A percentile compares a stretch with the other conserved stretches of the same genome.
Conservation (phyloP, 345 rosid species). For the Aquilaria malaccensis region DNA sequence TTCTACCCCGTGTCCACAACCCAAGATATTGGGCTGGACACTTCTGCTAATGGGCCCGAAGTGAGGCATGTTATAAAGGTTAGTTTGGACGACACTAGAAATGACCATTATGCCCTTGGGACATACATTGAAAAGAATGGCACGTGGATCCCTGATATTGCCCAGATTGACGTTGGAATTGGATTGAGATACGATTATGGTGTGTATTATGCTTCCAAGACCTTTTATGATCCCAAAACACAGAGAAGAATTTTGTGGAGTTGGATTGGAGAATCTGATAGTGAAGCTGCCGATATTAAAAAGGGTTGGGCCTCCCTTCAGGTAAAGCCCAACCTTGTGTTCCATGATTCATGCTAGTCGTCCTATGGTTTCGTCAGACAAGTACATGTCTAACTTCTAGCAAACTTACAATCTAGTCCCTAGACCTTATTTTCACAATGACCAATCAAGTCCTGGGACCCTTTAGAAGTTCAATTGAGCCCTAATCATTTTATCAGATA, state of each 20-base stretch:
- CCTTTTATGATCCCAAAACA: slow-evolving; percentile 51
- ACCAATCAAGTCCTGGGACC: too few relatives aligned
- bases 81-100: slow-evolving; percentile 52
- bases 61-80: slow-evolving; percentile 59
- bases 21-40: slow-evolving; percentile 36
- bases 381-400: too few relatives aligned
- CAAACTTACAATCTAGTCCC: too few relatives aligned
- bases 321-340: slow-evolving; percentile 20
- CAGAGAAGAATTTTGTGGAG: slow-evolving; percentile 62
- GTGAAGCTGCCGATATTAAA: slow-evolving; percentile 48
- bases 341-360: too few relatives aligned
- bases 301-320: slow-evolving; percentile 81
- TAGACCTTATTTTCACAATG: too few relatives aligned
- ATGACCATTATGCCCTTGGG: slow-evolving; percentile 63
- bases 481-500: too few relatives aligned
- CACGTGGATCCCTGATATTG: slow-evolving; percentile 48
- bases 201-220: slow-evolving; percentile 59
- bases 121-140: slow-evolving; percentile 37
- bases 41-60: slow-evolving; percentile 37
- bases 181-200: slow-evolving; percentile 71
- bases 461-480: too few relatives aligned
- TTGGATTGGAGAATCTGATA: slow-evolving; percentile 67
- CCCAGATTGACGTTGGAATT: slow-evolving; percentile 50
- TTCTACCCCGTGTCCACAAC: slow-evolving; percentile 45
- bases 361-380: too few relatives aligned